Evolutionary conservation across 495 filamentous ascomycete genomes (phyloP).

Genomic region (Penicillium lagena): DNA sequence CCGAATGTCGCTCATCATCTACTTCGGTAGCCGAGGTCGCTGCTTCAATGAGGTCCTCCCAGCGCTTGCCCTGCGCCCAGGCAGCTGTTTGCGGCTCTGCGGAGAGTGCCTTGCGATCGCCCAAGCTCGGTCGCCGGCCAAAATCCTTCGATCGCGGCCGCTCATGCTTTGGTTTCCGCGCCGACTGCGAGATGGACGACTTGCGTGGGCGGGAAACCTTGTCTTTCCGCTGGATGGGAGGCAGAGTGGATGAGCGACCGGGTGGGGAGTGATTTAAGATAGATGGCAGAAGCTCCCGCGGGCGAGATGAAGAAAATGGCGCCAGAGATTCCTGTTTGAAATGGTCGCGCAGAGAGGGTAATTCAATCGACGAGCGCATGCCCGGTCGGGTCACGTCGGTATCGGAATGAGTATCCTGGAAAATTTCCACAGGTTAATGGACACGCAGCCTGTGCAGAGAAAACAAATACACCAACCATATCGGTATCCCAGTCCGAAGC

Average conservation of each 20-base stretch:
- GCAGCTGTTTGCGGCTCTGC: conserved; percentile 69
- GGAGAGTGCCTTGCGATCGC: conserved; percentile 75
- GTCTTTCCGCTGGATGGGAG: conserved; percentile 64
- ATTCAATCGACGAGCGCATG: conserved; percentile 59
- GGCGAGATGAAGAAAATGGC: conserved; percentile 51
- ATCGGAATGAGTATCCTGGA: conserved; percentile 67
- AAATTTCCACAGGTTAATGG: too few relatives aligned
- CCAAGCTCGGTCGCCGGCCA: conserved; percentile 57
- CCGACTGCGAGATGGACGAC: conserved; percentile 71
- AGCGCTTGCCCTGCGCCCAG: conserved; percentile 74
- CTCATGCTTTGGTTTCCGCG: conserved; percentile 67
- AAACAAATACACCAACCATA: conserved; percentile 48
- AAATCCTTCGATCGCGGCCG: conserved; percentile 67
- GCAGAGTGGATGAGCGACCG: conserved; percentile 78
- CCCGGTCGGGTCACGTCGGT: conserved; percentile 54
- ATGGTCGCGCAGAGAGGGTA: conserved; percentile 67
- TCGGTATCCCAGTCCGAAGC: conserved; percentile 83
- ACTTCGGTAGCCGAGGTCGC: conserved; percentile 81
- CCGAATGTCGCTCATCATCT: conserved; percentile 76
- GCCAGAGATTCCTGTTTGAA: conserved; percentile 65
- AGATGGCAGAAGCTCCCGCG: conserved; percentile 72
- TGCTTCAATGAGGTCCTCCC: conserved; percentile 92
- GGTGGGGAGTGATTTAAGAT: conserved; percentile 76
- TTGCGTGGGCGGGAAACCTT: conserved; percentile 70
- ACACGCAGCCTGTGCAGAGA: too few relatives aligned